Conservation (phyloP, 2,329 filamentous ascomycete genomes). For the Hypoxylon sp. region DNA sequence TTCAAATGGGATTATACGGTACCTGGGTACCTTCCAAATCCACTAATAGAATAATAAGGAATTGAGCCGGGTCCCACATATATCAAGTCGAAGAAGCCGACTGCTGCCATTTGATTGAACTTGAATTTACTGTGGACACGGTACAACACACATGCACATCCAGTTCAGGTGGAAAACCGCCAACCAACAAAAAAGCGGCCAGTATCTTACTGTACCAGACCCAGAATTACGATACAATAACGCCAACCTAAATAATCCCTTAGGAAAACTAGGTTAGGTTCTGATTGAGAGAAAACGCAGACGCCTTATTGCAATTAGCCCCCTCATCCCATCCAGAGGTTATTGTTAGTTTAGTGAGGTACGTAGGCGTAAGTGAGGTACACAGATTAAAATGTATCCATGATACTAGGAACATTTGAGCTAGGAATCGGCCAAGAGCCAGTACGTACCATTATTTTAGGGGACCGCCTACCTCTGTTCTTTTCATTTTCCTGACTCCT, state of each 20-base stretch:
- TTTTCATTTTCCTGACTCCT: slow-evolving; percentile 38
- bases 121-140: slow-evolving; percentile 7
- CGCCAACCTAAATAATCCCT: slow-evolving; percentile 40
- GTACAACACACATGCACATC: slow-evolving; percentile 28
- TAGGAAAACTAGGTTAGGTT: slow-evolving; percentile 38
- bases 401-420: slow-evolving; percentile 3
- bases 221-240: slow-evolving; percentile 43
- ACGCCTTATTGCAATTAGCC: slow-evolving; percentile 21
- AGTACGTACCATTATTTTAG: slow-evolving; percentile 43
- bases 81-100: slow-evolving; percentile 8
- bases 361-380: slow-evolving; percentile 21
- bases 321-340: slow-evolving; percentile 4
- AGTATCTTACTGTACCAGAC: slow-evolving; percentile 44
- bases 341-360: too few relatives aligned
- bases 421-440: slow-evolving; percentile 27
- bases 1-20: slow-evolving; percentile 8
- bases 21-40: slow-evolving; percentile 5
- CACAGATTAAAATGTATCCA: slow-evolving; percentile 19
- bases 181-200: slow-evolving; percentile 24
- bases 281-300: slow-evolving; percentile 28
- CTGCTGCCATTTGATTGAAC: slow-evolving; percentile 11
- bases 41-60: slow-evolving; percentile 18
- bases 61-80: slow-evolving; percentile 9
- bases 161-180: slow-evolving; percentile 30
- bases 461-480: slow-evolving; percentile 37